A percentile compares a stretch with the other conserved stretches of the same genome.
Conservation (phyloP, 495 filamentous ascomycete species). For the Copromyces sp. region DNA sequence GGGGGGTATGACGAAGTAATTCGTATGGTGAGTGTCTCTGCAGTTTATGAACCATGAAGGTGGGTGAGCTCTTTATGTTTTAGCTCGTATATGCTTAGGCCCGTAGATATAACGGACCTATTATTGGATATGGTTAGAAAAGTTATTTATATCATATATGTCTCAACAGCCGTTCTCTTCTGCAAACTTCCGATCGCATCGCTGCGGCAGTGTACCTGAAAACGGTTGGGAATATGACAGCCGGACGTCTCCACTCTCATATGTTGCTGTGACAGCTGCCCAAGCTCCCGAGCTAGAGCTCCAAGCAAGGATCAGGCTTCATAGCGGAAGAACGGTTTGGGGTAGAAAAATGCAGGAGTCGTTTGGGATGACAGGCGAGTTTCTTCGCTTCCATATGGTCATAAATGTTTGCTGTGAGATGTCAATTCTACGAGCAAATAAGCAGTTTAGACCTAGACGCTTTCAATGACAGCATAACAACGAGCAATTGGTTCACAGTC, state of each 20-base stretch:
- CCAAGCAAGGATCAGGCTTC: neutral
- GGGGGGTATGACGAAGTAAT: neutral
- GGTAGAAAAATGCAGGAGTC: neutral
- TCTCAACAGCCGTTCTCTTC: neutral
- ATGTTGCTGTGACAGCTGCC: neutral
- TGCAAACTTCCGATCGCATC: neutral
- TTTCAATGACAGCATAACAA: neutral
- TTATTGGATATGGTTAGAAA: neutral
- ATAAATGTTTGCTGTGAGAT: neutral
- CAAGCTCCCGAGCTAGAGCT: neutral
- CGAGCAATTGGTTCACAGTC: neutral
- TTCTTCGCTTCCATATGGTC: neutral
- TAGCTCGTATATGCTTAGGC: neutral
- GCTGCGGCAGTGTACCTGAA: neutral
- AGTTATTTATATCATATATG: neutral
- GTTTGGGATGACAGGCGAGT: neutral
- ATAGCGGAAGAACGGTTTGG: neutral
- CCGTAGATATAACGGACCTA: neutral
- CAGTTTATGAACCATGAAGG: neutral
- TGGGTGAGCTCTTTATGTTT: neutral
- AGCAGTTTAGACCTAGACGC: neutral
- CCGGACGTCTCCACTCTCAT: neutral
- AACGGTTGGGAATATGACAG: neutral
- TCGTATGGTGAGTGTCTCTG: neutral
- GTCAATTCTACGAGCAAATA: neutral